Conservation (phyloP, 768 basidiomycete species). For the Leucocoprinus leucothites region DNA sequence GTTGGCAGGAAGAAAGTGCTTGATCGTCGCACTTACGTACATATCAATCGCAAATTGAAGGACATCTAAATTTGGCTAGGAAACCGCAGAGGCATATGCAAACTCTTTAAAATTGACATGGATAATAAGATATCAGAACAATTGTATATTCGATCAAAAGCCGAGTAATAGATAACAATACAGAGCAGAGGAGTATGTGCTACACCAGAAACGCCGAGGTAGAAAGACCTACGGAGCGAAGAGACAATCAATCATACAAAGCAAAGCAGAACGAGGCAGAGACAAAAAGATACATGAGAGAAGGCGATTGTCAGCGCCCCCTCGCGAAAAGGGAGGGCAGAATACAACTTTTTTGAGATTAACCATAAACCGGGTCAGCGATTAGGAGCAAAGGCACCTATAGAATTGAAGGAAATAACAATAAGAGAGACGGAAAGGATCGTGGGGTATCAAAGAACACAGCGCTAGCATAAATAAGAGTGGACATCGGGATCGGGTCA, state of each 20-base stretch:
- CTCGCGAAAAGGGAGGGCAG: not conserved
- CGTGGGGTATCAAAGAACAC: slow-evolving; percentile 4
- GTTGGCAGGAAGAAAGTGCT: not conserved
- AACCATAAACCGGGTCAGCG: slow-evolving; percentile 8
- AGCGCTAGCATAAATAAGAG: not conserved
- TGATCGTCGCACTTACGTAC: not conserved
- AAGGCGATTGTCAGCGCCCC: not conserved
- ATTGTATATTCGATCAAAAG: slow-evolving; percentile 9
- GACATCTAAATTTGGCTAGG: not conserved
- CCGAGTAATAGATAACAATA: slow-evolving; percentile 6
- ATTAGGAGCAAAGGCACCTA: slow-evolving; percentile 6
- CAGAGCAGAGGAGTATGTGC: slow-evolving; percentile 12
- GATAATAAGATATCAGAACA: not conserved
- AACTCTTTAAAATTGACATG: too few relatives aligned
- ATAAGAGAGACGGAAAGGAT: slow-evolving; percentile 13
- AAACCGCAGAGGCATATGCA: not conserved
- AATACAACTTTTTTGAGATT: slow-evolving; percentile 12
- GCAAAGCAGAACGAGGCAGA: slow-evolving; percentile 2
- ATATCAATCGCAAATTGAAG: not conserved
- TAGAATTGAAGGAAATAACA: slow-evolving; percentile 9
- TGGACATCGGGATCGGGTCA: not conserved
- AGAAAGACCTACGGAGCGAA: slow-evolving; percentile 1
- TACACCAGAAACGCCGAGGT: slow-evolving; percentile 13
- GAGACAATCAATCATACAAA: slow-evolving; percentile 11
- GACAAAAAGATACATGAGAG: slow-evolving; percentile 5